Base-by-base conservation (phyloP, 2,329 filamentous ascomycete species). In the Elsinoe ampelina region DNA sequence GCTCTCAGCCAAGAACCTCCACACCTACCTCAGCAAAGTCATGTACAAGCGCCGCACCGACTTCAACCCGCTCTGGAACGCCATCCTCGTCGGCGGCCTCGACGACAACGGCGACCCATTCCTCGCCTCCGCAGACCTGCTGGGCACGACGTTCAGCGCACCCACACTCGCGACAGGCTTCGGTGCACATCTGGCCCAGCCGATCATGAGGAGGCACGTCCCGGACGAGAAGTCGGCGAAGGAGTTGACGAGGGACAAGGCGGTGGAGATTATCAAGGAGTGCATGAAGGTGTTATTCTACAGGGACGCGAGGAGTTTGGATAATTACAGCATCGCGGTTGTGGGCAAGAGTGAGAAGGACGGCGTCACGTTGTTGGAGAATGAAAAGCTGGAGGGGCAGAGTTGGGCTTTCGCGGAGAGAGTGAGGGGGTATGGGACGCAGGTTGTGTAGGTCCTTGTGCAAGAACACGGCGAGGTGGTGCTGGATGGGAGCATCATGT, bases 211-310 rank as follows among this genome's bases (percentile, higher is more conserved):
- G 66, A 83, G 82, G 65, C 75, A 86, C 65, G 89, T 89, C 60
- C 89, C 89, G 20, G 89, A 95, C 65, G 93, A 97, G 72, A 86
- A 82, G 65, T 77, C 87, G 41, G 84, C 87, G 34, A 77, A 82
- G 65, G 77, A 82, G 59, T 77, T 97, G 62, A 84, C 78, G 39
- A 81, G 83, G 70, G 91, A 96, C 66, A 73, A 87, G 69, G 93
- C 93, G 50, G 78, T 96, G 60, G 77, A 85, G 58, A 81, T 89
- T 39, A 75, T 98, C 68, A 87, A 87, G 77, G 87, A 95, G 75
- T 95, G 90, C 74, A 91, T 98, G 88, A 97, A 97, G 81, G 92
- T 97, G 55, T 80, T 98, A 60, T 98, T 88, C 78, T 98, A 98
- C 79, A 83, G 93, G 66, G 93, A 98, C 74, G 93, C 93, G 43